Evolutionary conservation across 805 yeast species (phyloP), one percentile per base, ranked within the genome.

Genomic region (Hanseniaspora valbyensis): DNA sequence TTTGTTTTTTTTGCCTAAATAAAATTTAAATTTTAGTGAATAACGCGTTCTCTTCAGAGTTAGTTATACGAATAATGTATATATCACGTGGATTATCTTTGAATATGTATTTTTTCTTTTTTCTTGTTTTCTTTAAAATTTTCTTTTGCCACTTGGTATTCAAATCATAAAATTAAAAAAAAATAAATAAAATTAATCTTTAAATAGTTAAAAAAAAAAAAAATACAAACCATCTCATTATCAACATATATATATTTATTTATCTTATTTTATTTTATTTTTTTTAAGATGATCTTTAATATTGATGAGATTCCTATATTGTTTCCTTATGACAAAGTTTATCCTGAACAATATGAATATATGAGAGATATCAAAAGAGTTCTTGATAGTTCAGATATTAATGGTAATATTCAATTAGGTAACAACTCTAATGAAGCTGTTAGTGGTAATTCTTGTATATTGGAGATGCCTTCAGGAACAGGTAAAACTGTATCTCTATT

Each of bases 381-480:
- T 0, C 67, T 92, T 48, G 99, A 92, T 70, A 48, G 42, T 29
- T 40, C 51, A 8, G 51, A 48, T 33, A 21, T 48, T 2, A 48
- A 48, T 18, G 51, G 51, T 16, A 48, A 48, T 14, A 40, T 48
- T 3, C 42, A 38, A 33, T 28, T 48, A 4, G 43, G 42, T 14
- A 40, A 34, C 19, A 24, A 26, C 14, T 21, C 30, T 12, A 39
- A 19, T 13, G 34, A n/a, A 3, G 21, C 29, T 8, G 95, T 83
- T 1, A 97, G 96, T 1, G 98, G 98, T 12, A 89, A 89, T 62
- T 84, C 96, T 66, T 48, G 51, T 40, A 88, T 92, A 50, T 66
- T 92, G 61, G 99, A 92, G 69, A 92, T 92, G 99, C 99, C 99
- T 57, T 92, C 99, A 5, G 99, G 99, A 3, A 92, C 99, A 2